Percentiles rank a stretch among this genome's conserved stretches.
These are phyloP conservation scores for Grigorovia yakushimaensis DNA, from an alignment of 805 yeast genomes.

Conservation along the genomic window DNA sequence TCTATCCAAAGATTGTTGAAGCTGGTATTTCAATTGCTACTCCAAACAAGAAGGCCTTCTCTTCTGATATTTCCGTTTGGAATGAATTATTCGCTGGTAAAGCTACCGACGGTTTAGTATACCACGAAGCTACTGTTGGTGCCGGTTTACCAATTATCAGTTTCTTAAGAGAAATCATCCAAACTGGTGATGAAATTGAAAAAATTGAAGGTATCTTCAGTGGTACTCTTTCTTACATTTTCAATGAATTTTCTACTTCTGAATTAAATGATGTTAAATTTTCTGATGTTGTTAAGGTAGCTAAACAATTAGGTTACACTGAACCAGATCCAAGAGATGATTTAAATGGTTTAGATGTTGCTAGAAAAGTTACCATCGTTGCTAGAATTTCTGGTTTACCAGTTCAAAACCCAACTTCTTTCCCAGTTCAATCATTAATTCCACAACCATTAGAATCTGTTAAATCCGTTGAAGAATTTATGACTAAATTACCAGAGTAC, in stretches of 20 bases:
- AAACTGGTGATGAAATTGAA: conserved; percentile 87
- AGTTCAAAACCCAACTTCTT: conserved; percentile 80
- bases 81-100: conserved; percentile 56
- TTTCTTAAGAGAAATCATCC: conserved; percentile 76
- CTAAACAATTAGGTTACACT: conserved; percentile 88
- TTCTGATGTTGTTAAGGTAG: conserved; percentile 81
- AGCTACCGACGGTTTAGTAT: conserved; percentile 57
- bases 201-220: conserved; percentile 94
- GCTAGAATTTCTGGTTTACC: conserved; percentile 86
- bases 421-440: conserved; percentile 89
- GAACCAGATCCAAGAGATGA: conserved; percentile 99
- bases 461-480: conserved; percentile 63
- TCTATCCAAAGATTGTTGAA: conserved; percentile 63
- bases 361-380: conserved; percentile 93
- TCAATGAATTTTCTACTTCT: conserved; percentile 81
- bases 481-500: conserved; percentile 70
- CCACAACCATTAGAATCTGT: conserved; percentile 77
- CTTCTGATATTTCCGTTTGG: conserved; percentile 69
- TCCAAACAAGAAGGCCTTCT: conserved; percentile 96
- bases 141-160: conserved; percentile 95
- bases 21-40: conserved; percentile 90
- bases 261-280: conserved; percentile 56
- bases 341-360: conserved; percentile 94
- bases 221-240: conserved; percentile 90
- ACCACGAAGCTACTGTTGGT: conserved; percentile 98